phyloP scores from a whole-genome alignment of 2,329 filamentous ascomycete genomes.

The Rutstroemia sp. region DNA sequence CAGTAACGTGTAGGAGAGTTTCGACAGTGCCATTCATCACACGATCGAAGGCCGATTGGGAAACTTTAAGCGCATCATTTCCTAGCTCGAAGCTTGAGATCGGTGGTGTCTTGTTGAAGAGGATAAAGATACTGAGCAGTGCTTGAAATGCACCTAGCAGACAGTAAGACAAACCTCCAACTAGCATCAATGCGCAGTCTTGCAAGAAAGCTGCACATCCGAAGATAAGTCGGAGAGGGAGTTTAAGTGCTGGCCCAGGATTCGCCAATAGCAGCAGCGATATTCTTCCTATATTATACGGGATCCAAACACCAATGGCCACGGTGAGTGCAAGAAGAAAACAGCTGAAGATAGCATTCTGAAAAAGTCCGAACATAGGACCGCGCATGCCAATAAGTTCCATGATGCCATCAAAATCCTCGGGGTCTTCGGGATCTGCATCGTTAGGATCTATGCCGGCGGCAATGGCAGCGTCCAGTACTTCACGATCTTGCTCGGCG shows the following conservation, averaged over 20 bases:
- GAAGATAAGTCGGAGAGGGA: constrained; percentile 67
- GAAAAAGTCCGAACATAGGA: constrained; percentile 78
- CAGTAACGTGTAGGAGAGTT: constrained; percentile 35
- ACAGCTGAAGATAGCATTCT: constrained; percentile 91
- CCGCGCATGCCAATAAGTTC: constrained; percentile 96
- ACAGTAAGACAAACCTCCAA: constrained; percentile 45
- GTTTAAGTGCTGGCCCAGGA: constrained; percentile 60
- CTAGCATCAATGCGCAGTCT: constrained; percentile 61
- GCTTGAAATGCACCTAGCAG: constrained; percentile 17
- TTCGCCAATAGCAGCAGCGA: constrained; percentile 73
- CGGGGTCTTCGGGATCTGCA: constrained; percentile 72
- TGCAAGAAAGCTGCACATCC: constrained; percentile 71
- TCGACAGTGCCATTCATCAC: constrained; percentile 44
- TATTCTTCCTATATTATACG: constrained; percentile 85
- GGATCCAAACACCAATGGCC: constrained; percentile 77
- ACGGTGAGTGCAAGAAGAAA: constrained; percentile 85
- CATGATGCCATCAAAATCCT: constrained; percentile 93
- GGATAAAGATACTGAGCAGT: constrained; percentile 12
- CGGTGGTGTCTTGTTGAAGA: background rate
- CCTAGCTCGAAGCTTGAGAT: constrained; percentile 1
- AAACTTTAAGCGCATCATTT: constrained; percentile 18
- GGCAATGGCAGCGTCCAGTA: constrained; percentile 56
- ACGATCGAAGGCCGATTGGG: constrained; percentile 25
- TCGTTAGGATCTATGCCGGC: constrained; percentile 71
- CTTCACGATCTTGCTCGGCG: constrained; percentile 46